Evolutionary conservation across 192 early-diverging fungal species (phyloP), one percentile per base, ranked within the genome.

Genomic region (Coemansia reversa): DNA sequence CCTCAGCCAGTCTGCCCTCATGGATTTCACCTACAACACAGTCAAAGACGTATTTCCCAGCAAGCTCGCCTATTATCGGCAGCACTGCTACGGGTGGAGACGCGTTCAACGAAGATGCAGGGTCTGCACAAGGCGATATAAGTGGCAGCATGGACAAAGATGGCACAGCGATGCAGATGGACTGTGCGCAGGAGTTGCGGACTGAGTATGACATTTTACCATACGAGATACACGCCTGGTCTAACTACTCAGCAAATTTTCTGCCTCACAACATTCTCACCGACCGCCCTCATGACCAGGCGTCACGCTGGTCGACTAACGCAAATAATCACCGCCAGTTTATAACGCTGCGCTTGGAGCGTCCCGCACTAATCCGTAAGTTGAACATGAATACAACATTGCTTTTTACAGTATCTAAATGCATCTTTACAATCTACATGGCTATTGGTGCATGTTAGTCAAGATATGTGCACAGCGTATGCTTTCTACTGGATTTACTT

Each of bases 281-380:
- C 23, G 88, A 93, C 78, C 89, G 87, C 25, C 96, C 96, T 24
- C 83, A 84, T 53, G 94, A 98, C 66, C 93, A 97, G 77, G 73
- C 84, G 2, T 97, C 94, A 24, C 84, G 96, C 28, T 98, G 96
- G 96, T 91, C 94, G 29, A 87, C 86, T 33, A 88, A 84, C 19
- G 82, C 81, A 30, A 92, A 94, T 78, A 90, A 96, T 77, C 95
- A 97, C 63, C 76, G 86, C 71, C 96, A 98, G 83, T 95, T 84
- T 76, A 88, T 98, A 45, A 92, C 88, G n/a, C 69, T 98, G 49
- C 89, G 92, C 60, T 85, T 97, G n/a, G 92, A 93, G 32, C 74
- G 76, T n/a, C 85, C 92, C 55, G 84, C 90, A 28, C 84, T 98
- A 58, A 92, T 92, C 20, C 89, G 93, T 93, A 91, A 79, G 76